Conservation (phyloP, 768 basidiomycete genomes). For the Kwoniella mangroviensis region DNA sequence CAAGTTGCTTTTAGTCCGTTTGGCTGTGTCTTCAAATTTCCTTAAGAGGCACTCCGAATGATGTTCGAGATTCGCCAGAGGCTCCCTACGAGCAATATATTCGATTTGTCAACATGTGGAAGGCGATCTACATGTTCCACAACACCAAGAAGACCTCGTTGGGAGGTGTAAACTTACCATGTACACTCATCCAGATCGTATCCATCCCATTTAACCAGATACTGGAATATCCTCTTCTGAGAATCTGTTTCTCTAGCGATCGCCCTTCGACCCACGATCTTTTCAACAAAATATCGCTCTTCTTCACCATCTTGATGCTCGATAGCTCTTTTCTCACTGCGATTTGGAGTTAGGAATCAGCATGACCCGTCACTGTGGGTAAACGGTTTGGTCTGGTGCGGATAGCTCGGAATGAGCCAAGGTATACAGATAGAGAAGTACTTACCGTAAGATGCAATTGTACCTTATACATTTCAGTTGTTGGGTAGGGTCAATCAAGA, state of each 20-base stretch:
- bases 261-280: conserved; percentile 9
- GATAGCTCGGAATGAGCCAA: too few relatives aligned
- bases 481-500: conserved; percentile 17
- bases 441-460: conserved; percentile 27
- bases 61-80: conserved; percentile 17
- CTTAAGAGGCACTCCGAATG: conserved; percentile 2
- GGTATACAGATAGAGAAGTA: background rate
- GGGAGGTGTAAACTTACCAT: conserved; percentile 23
- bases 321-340: conserved; percentile 22
- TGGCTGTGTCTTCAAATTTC: background rate
- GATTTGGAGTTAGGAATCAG: too few relatives aligned
- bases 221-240: conserved; percentile 12
- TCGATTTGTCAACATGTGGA: background rate
- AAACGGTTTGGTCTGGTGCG: too few relatives aligned
- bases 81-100: conserved; percentile 14
- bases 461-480: conserved; percentile 25
- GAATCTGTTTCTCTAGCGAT: background rate
- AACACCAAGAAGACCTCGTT: too few relatives aligned
- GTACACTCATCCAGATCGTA: conserved; percentile 26
- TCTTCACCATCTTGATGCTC: conserved; percentile 19
- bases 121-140: background rate
- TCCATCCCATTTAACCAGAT: conserved; percentile 28
- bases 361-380: too few relatives aligned
- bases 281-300: conserved; percentile 16
- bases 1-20: background rate